Percentiles rank a stretch among this genome's conserved stretches.
Evolutionary conservation across 1,284 basidiomycete species (phyloP).

Genomic region (Malassezia brasiliensis): DNA sequence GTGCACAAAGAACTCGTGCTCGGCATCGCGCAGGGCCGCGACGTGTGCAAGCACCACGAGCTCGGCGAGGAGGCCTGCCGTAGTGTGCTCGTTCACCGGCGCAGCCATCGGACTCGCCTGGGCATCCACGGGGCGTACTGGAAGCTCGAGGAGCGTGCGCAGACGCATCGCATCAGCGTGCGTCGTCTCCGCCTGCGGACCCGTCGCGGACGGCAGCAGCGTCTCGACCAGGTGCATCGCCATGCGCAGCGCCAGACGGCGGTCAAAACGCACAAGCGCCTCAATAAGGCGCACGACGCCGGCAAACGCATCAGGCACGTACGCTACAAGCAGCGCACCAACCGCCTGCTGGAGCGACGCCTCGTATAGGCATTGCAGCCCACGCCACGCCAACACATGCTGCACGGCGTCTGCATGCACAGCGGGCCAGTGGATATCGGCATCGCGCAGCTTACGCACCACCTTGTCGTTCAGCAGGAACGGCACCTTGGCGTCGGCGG

Average conservation of each 20-base stretch:
- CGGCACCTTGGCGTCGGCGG: slow-evolving; percentile 33
- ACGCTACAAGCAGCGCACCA: neutral
- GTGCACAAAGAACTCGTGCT: slow-evolving; percentile 33
- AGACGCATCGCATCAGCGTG: neutral
- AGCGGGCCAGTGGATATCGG: neutral
- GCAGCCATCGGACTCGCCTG: neutral
- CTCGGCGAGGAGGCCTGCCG: slow-evolving; percentile 26
- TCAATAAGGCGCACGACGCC: neutral
- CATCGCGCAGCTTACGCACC: slow-evolving; percentile 29
- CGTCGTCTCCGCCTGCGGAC: neutral
- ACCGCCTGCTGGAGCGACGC: slow-evolving; percentile 19
- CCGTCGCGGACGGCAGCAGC: neutral
- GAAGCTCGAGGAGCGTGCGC: neutral
- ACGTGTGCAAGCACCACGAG: slow-evolving; percentile 41
- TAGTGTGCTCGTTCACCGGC: neutral
- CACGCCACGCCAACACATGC: slow-evolving; percentile 18
- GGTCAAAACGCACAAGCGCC: neutral
- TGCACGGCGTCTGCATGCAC: neutral
- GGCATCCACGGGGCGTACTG: neutral
- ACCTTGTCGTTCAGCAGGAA: slow-evolving; percentile 44
- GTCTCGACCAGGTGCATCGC: neutral
- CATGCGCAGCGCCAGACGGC: slow-evolving; percentile 5
- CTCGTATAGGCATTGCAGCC: slow-evolving; percentile 16
- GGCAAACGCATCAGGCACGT: neutral
- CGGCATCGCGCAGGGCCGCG: slow-evolving; percentile 26